Conservation (phyloP, 352 stramenopile species). For the Phytopythium kandeliae region DNA sequence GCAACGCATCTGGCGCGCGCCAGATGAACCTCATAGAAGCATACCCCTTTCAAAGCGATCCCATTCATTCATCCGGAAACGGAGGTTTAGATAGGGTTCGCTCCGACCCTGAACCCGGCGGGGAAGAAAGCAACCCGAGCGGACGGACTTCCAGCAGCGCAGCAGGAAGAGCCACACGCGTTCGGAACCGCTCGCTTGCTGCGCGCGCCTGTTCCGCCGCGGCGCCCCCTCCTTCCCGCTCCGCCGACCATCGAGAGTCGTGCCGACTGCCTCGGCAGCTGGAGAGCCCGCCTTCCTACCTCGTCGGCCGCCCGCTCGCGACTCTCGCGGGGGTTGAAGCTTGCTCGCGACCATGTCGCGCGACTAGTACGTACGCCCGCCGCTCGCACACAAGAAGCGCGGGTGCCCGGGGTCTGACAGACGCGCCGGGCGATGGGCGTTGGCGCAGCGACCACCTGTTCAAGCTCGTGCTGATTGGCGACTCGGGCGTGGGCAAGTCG, state of each 20-base stretch:
- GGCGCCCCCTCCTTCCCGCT: not conserved
- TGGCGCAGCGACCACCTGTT: constrained; percentile 90
- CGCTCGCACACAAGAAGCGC: no score
- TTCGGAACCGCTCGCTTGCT: not conserved
- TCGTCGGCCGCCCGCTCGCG: not conserved
- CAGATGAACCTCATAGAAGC: not conserved
- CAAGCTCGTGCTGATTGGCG: constrained; percentile 98
- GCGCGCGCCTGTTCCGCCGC: not conserved
- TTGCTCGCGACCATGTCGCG: constrained; percentile 45
- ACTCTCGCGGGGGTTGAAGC: constrained; percentile 1
- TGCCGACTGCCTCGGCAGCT: not conserved
- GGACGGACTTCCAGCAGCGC: not conserved
- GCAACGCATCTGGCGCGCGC: not conserved
- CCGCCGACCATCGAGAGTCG: not conserved
- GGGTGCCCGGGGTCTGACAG: no score
- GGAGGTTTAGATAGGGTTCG: no score
- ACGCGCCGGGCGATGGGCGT: not conserved
- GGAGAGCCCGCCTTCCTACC: not conserved
- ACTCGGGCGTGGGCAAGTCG: constrained; percentile 98
- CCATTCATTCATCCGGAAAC: no score
- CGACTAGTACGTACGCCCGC: constrained; percentile 47
- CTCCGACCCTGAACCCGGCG: no score
- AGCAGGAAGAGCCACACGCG: not conserved
- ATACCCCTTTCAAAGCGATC: no score
- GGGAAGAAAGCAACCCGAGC: not conserved